phyloP scores from a whole-genome alignment of 2,329 filamentous ascomycete species.

The Aspergillus pseudonomiae region DNA sequence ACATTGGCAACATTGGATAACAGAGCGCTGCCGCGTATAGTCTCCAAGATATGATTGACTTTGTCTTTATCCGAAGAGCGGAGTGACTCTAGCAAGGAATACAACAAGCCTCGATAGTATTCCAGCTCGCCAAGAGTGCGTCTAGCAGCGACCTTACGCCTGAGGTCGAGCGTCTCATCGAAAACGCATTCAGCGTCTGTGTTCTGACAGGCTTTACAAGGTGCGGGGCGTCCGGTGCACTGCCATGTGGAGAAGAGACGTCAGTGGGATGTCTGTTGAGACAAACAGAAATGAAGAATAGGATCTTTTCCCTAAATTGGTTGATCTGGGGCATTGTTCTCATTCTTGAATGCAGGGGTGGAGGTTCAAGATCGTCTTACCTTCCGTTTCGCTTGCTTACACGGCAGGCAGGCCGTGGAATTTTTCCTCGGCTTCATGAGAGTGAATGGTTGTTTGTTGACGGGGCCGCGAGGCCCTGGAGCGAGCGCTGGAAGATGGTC shows the following conservation, averaged over 20 bases:
- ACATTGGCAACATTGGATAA: conserved; percentile 30
- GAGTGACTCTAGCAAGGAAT: conserved; percentile 34
- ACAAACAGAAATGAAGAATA: background rate
- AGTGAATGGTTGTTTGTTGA: conserved; percentile 22
- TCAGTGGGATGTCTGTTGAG: conserved; percentile 2
- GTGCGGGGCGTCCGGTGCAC: conserved; percentile 39
- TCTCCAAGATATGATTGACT: conserved; percentile 28
- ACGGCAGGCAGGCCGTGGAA: conserved; percentile 39
- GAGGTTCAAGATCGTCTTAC: conserved; percentile 18
- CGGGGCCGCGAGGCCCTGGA: conserved; percentile 26
- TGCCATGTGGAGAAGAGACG: conserved; percentile 15
- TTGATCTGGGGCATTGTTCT: background rate
- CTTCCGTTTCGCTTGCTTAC: conserved; percentile 43
- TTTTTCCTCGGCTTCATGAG: conserved; percentile 38
- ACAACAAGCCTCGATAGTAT: conserved; percentile 36
- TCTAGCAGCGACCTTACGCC: conserved; percentile 42
- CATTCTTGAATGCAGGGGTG: background rate
- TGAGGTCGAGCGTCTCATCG: conserved; percentile 38
- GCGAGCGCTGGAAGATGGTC: conserved; percentile 32
- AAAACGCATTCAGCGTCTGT: conserved; percentile 37
- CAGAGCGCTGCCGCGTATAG: conserved; percentile 33
- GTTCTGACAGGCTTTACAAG: conserved; percentile 40
- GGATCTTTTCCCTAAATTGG: too few relatives aligned
- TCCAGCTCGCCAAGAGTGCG: conserved; percentile 39
- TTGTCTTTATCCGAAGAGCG: conserved; percentile 27